A percentile compares a stretch with the other conserved stretches of the same genome.
Evolutionary conservation across 2,329 filamentous ascomycete species (phyloP).

Genomic region (Penicillium thymicola): DNA sequence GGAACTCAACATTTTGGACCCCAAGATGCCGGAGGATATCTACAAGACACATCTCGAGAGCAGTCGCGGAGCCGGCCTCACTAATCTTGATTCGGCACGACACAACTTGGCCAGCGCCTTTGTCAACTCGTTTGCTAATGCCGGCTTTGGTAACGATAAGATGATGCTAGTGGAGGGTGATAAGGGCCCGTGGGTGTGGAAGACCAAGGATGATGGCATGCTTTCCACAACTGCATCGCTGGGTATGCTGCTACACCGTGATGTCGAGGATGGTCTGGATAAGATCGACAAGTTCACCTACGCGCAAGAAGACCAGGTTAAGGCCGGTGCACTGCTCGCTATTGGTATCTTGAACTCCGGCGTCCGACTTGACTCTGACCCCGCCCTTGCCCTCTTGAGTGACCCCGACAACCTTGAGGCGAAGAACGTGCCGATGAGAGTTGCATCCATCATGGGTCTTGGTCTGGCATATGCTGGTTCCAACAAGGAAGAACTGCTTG

Average conservation of each 20-base stretch:
- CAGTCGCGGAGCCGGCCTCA: constrained; percentile 85
- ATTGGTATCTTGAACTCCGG: constrained; percentile 96
- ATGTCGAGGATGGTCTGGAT: constrained; percentile 86
- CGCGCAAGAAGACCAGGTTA: constrained; percentile 74
- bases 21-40: constrained; percentile 95
- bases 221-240: constrained; percentile 92
- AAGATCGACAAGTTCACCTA: constrained; percentile 96
- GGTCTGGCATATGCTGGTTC: constrained; percentile 93
- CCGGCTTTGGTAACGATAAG: constrained; percentile 92
- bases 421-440: constrained; percentile 72
- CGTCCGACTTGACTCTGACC: constrained; percentile 83
- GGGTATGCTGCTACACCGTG: constrained; percentile 88
- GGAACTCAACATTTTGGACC: constrained; percentile 93
- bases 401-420: constrained; percentile 76
- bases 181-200: constrained; percentile 96
- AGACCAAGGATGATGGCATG: constrained; percentile 98
- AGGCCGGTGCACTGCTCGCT: constrained; percentile 85
- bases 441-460: constrained; percentile 91
- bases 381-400: constrained; percentile 79
- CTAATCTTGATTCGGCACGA: constrained; percentile 89
- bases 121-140: constrained; percentile 95
- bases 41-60: constrained; percentile 99
- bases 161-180: constrained; percentile 91
- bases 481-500: constrained; percentile 83
- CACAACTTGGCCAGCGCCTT: constrained; percentile 96